Evolutionary conservation across 805 yeast genomes (phyloP).

Genomic region (Debaryomyces maramus): DNA sequence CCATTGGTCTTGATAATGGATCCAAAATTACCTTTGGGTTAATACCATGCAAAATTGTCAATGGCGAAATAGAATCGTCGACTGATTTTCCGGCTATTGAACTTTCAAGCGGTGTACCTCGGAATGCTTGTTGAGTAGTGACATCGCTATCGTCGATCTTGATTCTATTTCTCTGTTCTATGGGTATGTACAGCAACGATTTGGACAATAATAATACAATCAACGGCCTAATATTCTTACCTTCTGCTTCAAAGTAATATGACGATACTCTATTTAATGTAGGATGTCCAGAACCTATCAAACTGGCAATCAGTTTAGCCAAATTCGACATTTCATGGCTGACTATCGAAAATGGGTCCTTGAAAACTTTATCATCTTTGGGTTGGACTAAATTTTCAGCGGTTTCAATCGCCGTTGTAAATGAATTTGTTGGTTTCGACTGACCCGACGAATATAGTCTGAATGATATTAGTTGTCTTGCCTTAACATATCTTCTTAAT

Average conservation of each 20-base stretch:
- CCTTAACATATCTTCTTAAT: not conserved
- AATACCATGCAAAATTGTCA: constrained; percentile 82
- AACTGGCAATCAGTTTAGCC: constrained; percentile 80
- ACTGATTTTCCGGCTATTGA: constrained; percentile 62
- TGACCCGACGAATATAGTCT: not conserved
- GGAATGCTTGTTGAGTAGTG: constrained; percentile 61
- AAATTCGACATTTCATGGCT: constrained; percentile 89
- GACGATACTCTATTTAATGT: constrained; percentile 88
- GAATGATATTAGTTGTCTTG: not conserved
- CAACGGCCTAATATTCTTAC: constrained; percentile 91
- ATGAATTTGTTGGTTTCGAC: constrained; percentile 15
- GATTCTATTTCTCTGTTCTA: constrained; percentile 62
- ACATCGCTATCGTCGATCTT: constrained; percentile 64
- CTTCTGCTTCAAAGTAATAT: constrained; percentile 94
- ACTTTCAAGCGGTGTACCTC: constrained; percentile 54
- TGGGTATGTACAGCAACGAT: constrained; percentile 76
- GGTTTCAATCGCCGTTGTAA: constrained; percentile 61
- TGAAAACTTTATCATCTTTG: constrained; percentile 41
- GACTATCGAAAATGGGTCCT: constrained; percentile 88
- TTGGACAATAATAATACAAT: constrained; percentile 81
- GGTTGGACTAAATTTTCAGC: constrained; percentile 79
- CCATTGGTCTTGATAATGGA: constrained; percentile 82
- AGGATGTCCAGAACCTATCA: constrained; percentile 94
- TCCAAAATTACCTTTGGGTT: constrained; percentile 80
- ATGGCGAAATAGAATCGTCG: constrained; percentile 71